Conservation (phyloP, 2,329 filamentous ascomycete genomes). For the Fusarium tanahbumbuense region DNA sequence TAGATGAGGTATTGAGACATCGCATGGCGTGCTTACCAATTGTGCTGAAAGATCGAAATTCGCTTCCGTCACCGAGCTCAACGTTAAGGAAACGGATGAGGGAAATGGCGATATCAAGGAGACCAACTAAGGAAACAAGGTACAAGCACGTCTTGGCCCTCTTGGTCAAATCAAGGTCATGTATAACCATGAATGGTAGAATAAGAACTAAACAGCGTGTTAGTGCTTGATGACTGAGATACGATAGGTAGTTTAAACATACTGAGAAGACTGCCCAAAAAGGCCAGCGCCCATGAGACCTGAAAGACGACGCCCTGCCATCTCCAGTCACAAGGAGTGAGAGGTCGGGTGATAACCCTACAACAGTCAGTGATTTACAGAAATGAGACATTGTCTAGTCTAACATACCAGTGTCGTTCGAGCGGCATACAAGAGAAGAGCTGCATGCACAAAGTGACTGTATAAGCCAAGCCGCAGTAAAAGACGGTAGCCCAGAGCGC, state of each 20-base stretch:
- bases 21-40: neutral
- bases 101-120: constrained; percentile 31
- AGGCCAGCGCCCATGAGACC: constrained; percentile 28
- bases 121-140: constrained; percentile 24
- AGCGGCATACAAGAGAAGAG: constrained; percentile 35
- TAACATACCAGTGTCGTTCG: constrained; percentile 29
- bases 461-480: constrained; percentile 23
- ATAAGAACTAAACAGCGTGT: constrained; percentile 7
- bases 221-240: neutral
- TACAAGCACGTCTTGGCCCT: constrained; percentile 20
- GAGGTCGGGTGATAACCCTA: constrained; percentile 21
- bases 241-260: neutral
- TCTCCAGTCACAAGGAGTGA: constrained; percentile 18
- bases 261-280: constrained; percentile 30
- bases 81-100: constrained; percentile 33
- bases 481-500: constrained; percentile 14
- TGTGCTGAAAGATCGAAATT: constrained; percentile 19
- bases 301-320: constrained; percentile 33
- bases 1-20: neutral
- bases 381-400: neutral
- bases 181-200: constrained; percentile 24
- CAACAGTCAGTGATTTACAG: neutral
- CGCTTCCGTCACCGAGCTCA: constrained; percentile 13
- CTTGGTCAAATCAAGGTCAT: constrained; percentile 23
- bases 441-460: constrained; percentile 16